Percentiles rank a stretch among this genome's conserved stretches.
Conservation (phyloP, 192 early-diverging fungal species). For the Backusella macrospora region DNA sequence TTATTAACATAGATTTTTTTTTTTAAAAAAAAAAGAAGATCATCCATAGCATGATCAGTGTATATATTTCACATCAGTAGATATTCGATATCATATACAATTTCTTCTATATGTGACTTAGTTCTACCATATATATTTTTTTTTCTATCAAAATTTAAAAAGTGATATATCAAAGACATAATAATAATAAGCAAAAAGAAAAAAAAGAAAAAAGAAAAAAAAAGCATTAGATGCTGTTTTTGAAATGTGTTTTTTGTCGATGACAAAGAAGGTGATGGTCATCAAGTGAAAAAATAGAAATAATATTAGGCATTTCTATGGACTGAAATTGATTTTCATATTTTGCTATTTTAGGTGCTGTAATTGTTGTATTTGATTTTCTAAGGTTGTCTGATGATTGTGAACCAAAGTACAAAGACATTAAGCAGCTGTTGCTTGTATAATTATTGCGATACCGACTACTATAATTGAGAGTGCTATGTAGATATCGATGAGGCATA, state of each 20-base stretch:
- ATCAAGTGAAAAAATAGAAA: not conserved
- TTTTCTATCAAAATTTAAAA: too few relatives aligned
- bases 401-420: not conserved
- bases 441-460: constrained; percentile 1
- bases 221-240: not conserved
- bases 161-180: too few relatives aligned
- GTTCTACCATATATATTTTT: too few relatives aligned
- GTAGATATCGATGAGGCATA: not conserved
- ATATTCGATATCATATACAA: too few relatives aligned
- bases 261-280: not conserved
- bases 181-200: too few relatives aligned
- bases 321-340: constrained; percentile 4
- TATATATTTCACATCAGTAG: too few relatives aligned
- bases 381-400: not conserved
- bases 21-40: too few relatives aligned
- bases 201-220: too few relatives aligned
- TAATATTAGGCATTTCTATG: not conserved
- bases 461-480: not conserved
- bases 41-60: too few relatives aligned
- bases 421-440: not conserved
- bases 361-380: not conserved
- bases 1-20: too few relatives aligned
- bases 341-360: not conserved
- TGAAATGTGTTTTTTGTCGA: not conserved
- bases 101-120: too few relatives aligned